These are phyloP conservation scores for Iberis pinnata DNA, from an alignment of 345 rosid species.

Conservation along the genomic window DNA sequence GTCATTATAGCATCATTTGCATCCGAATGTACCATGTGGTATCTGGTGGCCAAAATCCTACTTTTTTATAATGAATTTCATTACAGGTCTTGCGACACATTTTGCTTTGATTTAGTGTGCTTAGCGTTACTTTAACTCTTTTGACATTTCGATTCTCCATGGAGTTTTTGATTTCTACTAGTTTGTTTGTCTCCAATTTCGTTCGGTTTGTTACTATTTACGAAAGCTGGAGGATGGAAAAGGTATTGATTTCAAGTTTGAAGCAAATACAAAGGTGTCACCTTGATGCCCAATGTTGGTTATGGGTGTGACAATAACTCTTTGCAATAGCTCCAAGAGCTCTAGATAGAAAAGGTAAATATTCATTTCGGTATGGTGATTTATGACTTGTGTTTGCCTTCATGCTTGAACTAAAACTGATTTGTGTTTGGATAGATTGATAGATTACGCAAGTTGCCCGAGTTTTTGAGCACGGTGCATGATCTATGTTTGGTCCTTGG, in stretches of 20 bases:
- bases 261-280: slow-evolving; percentile 76
- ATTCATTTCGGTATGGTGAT: not conserved
- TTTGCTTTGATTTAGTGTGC: slow-evolving; percentile 22
- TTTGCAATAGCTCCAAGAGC: slow-evolving; percentile 87
- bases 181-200: not conserved
- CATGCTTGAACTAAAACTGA: slow-evolving; percentile 11
- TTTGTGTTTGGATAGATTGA: slow-evolving; percentile 51
- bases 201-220: slow-evolving; percentile 17
- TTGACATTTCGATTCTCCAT: slow-evolving; percentile 16
- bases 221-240: slow-evolving; percentile 81
- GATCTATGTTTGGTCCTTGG: slow-evolving; percentile 88
- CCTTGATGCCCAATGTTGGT: slow-evolving; percentile 80
- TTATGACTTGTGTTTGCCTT: not conserved
- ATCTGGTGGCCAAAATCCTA: slow-evolving; percentile 60
- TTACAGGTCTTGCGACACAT: slow-evolving; percentile 57
- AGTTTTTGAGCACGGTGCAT: slow-evolving; percentile 82
- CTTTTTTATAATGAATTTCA: slow-evolving; percentile 37
- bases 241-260: slow-evolving; percentile 82
- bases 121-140: slow-evolving; percentile 32
- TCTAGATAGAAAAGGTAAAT: slow-evolving; percentile 80
- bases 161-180: too few species aligned
- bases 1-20: too few species aligned
- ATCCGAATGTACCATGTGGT: slow-evolving; percentile 50
- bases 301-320: slow-evolving; percentile 80
- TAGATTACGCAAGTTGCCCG: slow-evolving; percentile 81